Conservation (phyloP, 2,329 filamentous ascomycete species). For the Bipolaris sorokiniana region DNA sequence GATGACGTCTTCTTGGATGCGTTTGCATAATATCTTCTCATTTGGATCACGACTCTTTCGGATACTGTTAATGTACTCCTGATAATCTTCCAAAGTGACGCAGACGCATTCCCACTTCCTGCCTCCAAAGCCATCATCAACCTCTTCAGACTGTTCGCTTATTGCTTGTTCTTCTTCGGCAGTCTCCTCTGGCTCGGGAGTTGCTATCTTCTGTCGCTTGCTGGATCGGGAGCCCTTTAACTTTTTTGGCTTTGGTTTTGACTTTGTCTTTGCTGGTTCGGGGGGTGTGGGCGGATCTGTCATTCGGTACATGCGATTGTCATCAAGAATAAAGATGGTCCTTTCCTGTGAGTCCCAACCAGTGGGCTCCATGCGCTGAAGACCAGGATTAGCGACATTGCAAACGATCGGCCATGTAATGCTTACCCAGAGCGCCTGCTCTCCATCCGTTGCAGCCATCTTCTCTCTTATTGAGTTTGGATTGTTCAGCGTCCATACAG, state of each 20-base stretch:
- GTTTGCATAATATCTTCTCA: constrained; percentile 76
- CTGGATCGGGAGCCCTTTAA: constrained; percentile 65
- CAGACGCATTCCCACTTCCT: constrained; percentile 93
- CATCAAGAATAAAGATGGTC: constrained; percentile 88
- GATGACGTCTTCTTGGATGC: constrained; percentile 77
- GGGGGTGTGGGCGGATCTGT: constrained; percentile 73
- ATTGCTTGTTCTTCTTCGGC: constrained; percentile 45
- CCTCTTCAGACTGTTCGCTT: constrained; percentile 36
- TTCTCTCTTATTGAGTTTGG: constrained; percentile 84
- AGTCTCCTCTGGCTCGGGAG: constrained; percentile 50
- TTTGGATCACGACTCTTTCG: constrained; percentile 80
- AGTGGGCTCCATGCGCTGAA: constrained; percentile 72
- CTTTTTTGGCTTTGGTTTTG: constrained; percentile 63
- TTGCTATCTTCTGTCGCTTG: constrained; percentile 71
- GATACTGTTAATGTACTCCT: constrained; percentile 71
- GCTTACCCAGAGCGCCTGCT: constrained; percentile 83
- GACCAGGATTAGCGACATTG: constrained; percentile 25
- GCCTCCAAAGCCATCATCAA: constrained; percentile 71
- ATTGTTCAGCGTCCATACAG: constrained; percentile 86
- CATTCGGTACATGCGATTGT: constrained; percentile 88
- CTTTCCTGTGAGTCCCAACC: constrained; percentile 90
- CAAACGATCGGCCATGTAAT: not conserved
- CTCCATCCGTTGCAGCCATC: constrained; percentile 81
- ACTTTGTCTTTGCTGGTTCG: constrained; percentile 60
- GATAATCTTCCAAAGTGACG: constrained; percentile 79